A percentile compares a stretch with the other conserved stretches of the same genome.
phyloP scores from a whole-genome alignment of 2,329 filamentous ascomycete genomes.

The Ophiostoma sp. region DNA sequence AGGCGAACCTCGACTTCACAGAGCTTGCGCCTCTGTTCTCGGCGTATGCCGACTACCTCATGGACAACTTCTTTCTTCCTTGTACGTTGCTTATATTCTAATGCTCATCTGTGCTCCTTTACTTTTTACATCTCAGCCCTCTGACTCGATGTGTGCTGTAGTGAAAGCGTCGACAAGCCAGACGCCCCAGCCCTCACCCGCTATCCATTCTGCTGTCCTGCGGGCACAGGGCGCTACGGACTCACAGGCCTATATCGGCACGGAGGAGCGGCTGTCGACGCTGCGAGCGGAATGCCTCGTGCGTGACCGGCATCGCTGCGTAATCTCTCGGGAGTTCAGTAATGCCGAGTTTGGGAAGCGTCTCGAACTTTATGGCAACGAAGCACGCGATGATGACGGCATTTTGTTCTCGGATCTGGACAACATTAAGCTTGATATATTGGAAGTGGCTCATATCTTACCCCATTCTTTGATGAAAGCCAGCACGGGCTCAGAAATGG shows the following conservation, averaged over 20 bases:
- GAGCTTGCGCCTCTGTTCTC: constrained; percentile 24
- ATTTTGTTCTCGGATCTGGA: constrained; percentile 22
- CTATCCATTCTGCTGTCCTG: constrained; percentile 28
- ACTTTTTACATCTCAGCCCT: too few species aligned
- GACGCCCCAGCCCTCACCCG: constrained; percentile 30
- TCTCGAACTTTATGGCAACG: constrained; percentile 5
- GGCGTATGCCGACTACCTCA: constrained; percentile 29
- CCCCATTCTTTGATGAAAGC: constrained; percentile 15
- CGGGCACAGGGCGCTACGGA: constrained; percentile 24
- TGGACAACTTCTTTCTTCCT: constrained; percentile 31
- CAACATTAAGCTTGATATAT: background rate
- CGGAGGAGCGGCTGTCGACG: constrained; percentile 22
- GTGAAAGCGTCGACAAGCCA: constrained; percentile 29
- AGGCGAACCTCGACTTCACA: constrained; percentile 24
- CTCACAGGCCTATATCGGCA: too few species aligned
- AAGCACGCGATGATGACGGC: constrained; percentile 30
- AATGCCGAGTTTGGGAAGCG: constrained; percentile 22
- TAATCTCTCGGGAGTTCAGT: constrained; percentile 30
- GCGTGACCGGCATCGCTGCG: constrained; percentile 32
- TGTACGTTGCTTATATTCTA: constrained; percentile 20
- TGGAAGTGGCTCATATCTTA: constrained; percentile 28
- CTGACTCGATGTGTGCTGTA: constrained; percentile 19
- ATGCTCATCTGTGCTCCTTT: background rate
- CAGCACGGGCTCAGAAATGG: background rate
- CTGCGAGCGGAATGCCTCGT: constrained; percentile 30